Evolutionary conservation across 2,329 filamentous ascomycete genomes (phyloP), one percentile per base, ranked within the genome.

Genomic region (Exophiala sp.): DNA sequence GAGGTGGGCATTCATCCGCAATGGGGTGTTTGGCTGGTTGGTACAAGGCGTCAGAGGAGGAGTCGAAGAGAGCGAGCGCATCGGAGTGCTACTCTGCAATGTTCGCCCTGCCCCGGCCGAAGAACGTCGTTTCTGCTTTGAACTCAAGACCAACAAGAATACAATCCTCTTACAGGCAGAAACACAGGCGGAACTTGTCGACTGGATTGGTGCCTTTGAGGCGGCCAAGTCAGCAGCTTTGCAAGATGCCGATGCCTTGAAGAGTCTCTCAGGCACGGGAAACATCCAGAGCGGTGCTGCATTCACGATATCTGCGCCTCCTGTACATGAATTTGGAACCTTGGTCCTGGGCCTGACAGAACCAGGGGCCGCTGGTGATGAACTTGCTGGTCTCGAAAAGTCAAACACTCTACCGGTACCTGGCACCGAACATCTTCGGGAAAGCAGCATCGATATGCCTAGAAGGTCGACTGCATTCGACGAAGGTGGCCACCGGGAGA

Each of bases 61-160:
- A 38, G 93, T 98, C 18, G 82, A 97, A 60, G 91, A 97, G 66
- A 95, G 89, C 40, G 93, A 98, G 62, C 89, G 95, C 70, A 95
- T 95, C 53, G 93, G 93, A 34, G 90, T 98, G 2, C 71, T 98
- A 45, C 80, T 98, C 32, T 98, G 93, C 71, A 95, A 88, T 62
- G 86, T 93, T 42, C 88, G 91, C 62, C 89, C 90, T 14, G 89
- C 90, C 0, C 85, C 94, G 44, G 83, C 88, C 59, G 93, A 98
- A 68, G 93, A 98, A 63, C 82, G 93, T 32, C 81, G 93, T 13
- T 98, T 97, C 68, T 97, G 93, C 66, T 96, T 98, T 62, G 93
- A 98, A 68, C 86, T 98, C 63, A 98, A 97, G 74, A 98, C 93
- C 2, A 98, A 96, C 68, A 95, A 88, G 63, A 86, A 86, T 56